Evolutionary conservation across 768 basidiomycete genomes (phyloP).

Genomic region (Coprinopsis cinerea): DNA sequence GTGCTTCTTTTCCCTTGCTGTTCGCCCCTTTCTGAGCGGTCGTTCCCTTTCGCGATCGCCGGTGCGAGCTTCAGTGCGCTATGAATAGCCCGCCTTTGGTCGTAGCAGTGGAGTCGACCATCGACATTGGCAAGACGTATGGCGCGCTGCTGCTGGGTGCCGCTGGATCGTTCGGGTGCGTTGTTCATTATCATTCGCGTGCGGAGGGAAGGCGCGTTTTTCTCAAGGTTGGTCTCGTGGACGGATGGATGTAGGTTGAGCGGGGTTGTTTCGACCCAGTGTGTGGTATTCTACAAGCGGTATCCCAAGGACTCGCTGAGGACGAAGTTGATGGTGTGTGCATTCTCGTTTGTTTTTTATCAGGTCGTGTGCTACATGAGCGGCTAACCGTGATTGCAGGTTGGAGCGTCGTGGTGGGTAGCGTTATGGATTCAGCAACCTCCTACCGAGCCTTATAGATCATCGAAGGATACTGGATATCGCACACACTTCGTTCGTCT

Average conservation of each 20-base stretch:
- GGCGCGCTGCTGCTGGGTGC: slow-evolving; percentile 39
- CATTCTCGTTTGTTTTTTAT: no score
- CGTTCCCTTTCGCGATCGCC: neutral
- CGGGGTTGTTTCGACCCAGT: slow-evolving; percentile 35
- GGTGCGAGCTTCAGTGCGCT: neutral
- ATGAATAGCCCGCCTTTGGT: neutral
- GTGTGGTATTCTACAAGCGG: slow-evolving; percentile 33
- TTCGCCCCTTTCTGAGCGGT: neutral
- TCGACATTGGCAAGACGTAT: slow-evolving; percentile 27
- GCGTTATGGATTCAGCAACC: neutral
- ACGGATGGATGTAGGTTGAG: slow-evolving; percentile 26
- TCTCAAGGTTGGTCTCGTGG: neutral
- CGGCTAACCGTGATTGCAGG: slow-evolving; percentile 25
- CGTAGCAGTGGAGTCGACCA: neutral
- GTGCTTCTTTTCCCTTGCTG: neutral
- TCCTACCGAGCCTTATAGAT: neutral
- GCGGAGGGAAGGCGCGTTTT: neutral
- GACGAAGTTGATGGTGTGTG: slow-evolving; percentile 30
- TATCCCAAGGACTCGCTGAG: slow-evolving; percentile 26
- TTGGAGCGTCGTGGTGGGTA: slow-evolving; percentile 10
- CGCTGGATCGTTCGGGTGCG: slow-evolving; percentile 33
- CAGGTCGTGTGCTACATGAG: neutral
- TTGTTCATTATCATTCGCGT: neutral
- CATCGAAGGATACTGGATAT: slow-evolving; percentile 27
- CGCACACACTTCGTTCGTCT: slow-evolving; percentile 35